Evolutionary conservation across 2,329 filamentous ascomycete species (phyloP).

Genomic region (Aaosphaeria pasadenensis): DNA sequence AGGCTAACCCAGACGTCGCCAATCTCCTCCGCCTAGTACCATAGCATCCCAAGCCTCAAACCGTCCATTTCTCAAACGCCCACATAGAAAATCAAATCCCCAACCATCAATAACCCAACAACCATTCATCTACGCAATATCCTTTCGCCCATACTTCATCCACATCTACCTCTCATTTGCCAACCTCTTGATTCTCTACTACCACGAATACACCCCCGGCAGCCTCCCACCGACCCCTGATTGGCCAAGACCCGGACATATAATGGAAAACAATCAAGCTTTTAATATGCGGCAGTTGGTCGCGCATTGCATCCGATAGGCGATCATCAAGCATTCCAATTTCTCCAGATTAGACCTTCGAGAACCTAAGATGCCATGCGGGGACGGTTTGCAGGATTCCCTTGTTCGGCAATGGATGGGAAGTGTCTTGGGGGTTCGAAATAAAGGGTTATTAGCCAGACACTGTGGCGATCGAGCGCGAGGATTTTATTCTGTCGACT

Average conservation of each 20-base stretch:
- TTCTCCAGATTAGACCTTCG: constrained; percentile 2
- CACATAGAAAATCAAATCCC: too few species aligned
- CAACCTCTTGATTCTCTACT: neutral
- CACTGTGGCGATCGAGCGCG: too few species aligned
- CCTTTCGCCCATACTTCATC: neutral
- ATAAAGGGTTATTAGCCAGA: neutral
- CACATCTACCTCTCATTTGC: neutral
- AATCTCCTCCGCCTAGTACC: too few species aligned
- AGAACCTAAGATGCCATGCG: neutral
- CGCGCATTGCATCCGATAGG: constrained; percentile 8
- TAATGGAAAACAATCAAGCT: constrained; percentile 13
- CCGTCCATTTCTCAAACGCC: too few species aligned
- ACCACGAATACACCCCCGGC: neutral
- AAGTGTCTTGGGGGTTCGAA: neutral
- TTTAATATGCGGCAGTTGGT: constrained; percentile 18
- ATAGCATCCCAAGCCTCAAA: too few species aligned
- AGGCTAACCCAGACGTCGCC: too few species aligned
- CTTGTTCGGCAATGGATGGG: constrained; percentile 4
- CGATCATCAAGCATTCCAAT: constrained; percentile 4
- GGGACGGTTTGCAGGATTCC: constrained; percentile 5
- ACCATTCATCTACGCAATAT: neutral
- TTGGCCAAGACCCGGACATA: constrained; percentile 6
- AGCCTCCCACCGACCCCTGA: neutral
- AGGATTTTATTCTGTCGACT: neutral
- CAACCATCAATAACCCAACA: neutral